These are phyloP conservation scores for Neophaeococcomyces aloes DNA, from an alignment of 2,329 filamentous ascomycete species.

Conservation along the genomic window DNA sequence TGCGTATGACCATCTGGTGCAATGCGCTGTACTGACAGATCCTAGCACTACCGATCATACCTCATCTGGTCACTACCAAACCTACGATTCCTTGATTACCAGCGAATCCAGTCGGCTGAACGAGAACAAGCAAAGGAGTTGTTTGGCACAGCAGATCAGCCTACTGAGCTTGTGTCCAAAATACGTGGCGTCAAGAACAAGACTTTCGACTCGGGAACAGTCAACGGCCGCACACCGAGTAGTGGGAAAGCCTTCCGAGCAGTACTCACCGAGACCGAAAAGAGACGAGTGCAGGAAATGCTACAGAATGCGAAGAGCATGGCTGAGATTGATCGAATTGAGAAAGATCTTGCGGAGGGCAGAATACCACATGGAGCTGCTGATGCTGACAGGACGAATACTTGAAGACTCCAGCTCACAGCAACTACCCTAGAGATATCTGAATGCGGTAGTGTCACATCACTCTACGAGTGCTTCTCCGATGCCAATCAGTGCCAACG, in stretches of 20 bases:
- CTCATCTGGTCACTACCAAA: slow-evolving; percentile 75
- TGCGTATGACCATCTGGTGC: slow-evolving; percentile 35
- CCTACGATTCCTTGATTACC: slow-evolving; percentile 84
- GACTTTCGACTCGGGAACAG: slow-evolving; percentile 49
- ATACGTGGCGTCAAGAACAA: slow-evolving; percentile 78
- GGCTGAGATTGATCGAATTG: slow-evolving; percentile 77
- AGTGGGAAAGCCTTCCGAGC: slow-evolving; percentile 60
- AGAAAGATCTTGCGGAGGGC: slow-evolving; percentile 87
- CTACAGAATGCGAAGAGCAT: slow-evolving; percentile 82
- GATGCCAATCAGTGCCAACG: too few species aligned
- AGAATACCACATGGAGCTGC: slow-evolving; percentile 59
- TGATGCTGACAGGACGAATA: slow-evolving; percentile 26
- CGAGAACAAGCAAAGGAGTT: slow-evolving; percentile 64
- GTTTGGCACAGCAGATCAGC: slow-evolving; percentile 69
- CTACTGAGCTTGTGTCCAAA: slow-evolving; percentile 69
- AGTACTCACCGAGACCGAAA: slow-evolving; percentile 80
- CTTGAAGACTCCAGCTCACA: slow-evolving; percentile 6
- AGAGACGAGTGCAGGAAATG: slow-evolving; percentile 70
- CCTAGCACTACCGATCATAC: slow-evolving; percentile 82
- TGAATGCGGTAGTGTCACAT: too few species aligned
- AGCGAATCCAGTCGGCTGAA: slow-evolving; percentile 82
- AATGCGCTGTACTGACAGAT: neutral
- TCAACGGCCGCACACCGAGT: slow-evolving; percentile 32
- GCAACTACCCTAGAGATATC: neutral
- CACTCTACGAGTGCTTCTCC: too few species aligned